Evolutionary conservation across 2,329 filamentous ascomycete species (phyloP).

Genomic region (Colletotrichum salicis): DNA sequence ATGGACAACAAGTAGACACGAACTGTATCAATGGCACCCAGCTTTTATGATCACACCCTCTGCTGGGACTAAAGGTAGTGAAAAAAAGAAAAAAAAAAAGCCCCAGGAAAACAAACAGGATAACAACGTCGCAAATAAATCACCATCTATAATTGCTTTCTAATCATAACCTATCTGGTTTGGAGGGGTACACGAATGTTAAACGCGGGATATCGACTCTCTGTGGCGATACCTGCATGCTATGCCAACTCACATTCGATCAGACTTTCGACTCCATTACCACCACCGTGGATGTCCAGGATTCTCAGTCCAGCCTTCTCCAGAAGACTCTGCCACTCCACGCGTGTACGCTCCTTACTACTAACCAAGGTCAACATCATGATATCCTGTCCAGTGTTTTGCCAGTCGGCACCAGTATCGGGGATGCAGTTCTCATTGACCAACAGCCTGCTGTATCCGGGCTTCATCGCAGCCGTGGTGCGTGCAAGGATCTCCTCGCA

Average conservation of each 20-base stretch:
- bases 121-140: too few species aligned
- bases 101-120: too few species aligned
- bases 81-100: too few species aligned
- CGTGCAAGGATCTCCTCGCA: slow-evolving; percentile 45
- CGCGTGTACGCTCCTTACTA: slow-evolving; percentile 48
- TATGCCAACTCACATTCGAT: background rate
- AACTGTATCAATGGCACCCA: background rate
- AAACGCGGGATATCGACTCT: too few species aligned
- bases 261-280: background rate
- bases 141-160: too few species aligned
- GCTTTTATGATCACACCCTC: background rate
- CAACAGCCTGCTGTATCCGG: slow-evolving; percentile 46
- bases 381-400: slow-evolving; percentile 50
- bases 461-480: slow-evolving; percentile 46
- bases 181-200: too few species aligned
- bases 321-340: slow-evolving; percentile 48
- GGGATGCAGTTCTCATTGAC: slow-evolving; percentile 48
- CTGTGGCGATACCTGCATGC: too few species aligned
- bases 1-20: background rate
- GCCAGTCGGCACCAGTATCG: slow-evolving; percentile 46
- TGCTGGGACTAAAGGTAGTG: background rate
- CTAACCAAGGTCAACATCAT: slow-evolving; percentile 49
- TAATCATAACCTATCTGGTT: too few species aligned
- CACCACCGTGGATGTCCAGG: slow-evolving; percentile 28
- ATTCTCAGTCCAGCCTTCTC: slow-evolving; percentile 45